A percentile compares a stretch with the other conserved stretches of the same genome.
phyloP scores from a whole-genome alignment of 352 stramenopile genomes.

The Phytophthora hibernalis region DNA sequence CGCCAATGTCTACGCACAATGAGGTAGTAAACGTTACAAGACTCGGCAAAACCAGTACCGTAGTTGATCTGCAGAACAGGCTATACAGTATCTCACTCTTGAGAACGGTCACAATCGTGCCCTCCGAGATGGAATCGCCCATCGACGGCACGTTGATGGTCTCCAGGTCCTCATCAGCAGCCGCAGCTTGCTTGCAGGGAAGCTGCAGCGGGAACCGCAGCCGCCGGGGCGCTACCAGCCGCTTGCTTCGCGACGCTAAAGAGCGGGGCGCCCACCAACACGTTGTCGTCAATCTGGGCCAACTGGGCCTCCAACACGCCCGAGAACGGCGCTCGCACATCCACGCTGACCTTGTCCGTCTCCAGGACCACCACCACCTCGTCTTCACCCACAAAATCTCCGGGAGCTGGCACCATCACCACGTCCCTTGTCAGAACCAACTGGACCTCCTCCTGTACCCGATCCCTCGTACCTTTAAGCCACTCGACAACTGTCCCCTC shows the following conservation, averaged over 20 bases:
- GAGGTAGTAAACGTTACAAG: conserved; percentile 5
- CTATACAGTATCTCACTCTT: conserved; percentile 68
- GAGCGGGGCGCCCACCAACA: conserved; percentile 95
- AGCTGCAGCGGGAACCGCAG: conserved; percentile 18
- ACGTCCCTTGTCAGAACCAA: background rate
- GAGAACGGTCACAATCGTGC: conserved; percentile 94
- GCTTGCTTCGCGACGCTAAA: conserved; percentile 79
- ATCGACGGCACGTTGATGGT: conserved; percentile 90
- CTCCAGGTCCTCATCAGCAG: conserved; percentile 54
- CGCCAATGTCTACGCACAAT: conserved; percentile 80
- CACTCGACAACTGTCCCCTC: conserved; percentile 98
- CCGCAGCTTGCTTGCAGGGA: conserved; percentile 19
- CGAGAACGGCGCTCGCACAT: conserved; percentile 91
- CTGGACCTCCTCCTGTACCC: background rate
- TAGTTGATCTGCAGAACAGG: background rate
- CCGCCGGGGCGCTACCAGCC: conserved; percentile 30
- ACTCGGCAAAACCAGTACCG: background rate
- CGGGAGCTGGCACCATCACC: conserved; percentile 54
- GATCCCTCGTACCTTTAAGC: conserved; percentile 75
- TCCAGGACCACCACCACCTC: conserved; percentile 98
- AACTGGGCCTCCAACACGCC: conserved; percentile 93
- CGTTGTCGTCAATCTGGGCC: conserved; percentile 94
- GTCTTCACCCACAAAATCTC: conserved; percentile 95
- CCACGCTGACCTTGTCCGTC: conserved; percentile 98
- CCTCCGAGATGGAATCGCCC: conserved; percentile 98